A percentile compares a stretch with the other conserved stretches of the same genome.
phyloP scores from a whole-genome alignment of 1,284 basidiomycete genomes.

The Xanthoconium separans region DNA sequence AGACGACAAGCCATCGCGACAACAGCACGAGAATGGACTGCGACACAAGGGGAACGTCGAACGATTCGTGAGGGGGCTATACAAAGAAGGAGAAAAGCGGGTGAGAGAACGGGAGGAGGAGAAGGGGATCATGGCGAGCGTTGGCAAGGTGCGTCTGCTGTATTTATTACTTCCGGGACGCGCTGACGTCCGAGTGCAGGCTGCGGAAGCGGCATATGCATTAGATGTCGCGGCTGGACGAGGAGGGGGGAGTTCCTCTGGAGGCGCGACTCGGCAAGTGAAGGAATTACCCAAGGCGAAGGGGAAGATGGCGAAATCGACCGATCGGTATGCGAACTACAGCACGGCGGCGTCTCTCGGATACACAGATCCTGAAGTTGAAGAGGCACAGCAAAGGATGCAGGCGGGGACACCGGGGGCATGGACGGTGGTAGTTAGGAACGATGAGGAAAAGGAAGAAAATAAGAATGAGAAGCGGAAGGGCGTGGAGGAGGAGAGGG shows the following conservation, averaged over 20 bases:
- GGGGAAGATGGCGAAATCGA: conserved; percentile 47
- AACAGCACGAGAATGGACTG: conserved; percentile 91
- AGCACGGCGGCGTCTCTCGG: conserved; percentile 84
- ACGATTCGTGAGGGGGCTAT: conserved; percentile 86
- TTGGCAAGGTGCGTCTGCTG: conserved; percentile 65
- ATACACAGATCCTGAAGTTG: conserved; percentile 70
- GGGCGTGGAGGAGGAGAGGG: conserved; percentile 43
- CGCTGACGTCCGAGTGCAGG: conserved; percentile 39
- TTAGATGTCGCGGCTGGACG: conserved; percentile 69
- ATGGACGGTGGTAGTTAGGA: conserved; percentile 69
- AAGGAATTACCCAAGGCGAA: conserved; percentile 34
- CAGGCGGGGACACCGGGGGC: conserved; percentile 76
- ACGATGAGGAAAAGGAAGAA: not conserved
- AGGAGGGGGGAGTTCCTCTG: conserved; percentile 39
- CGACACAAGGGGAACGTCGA: conserved; percentile 95
- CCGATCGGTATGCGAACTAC: conserved; percentile 82
- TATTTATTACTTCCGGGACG: not conserved
- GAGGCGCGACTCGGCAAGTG: not conserved
- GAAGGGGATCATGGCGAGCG: conserved; percentile 79
- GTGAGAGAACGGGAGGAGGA: conserved; percentile 87
- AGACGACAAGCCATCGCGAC: conserved; percentile 89
- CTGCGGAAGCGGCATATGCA: conserved; percentile 72
- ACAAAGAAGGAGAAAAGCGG: conserved; percentile 89
- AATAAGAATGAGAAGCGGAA: conserved; percentile 11
- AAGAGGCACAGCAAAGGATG: conserved; percentile 58